These are phyloP conservation scores for Fusarium falciforme DNA, from an alignment of 2,329 filamentous ascomycete genomes.

Conservation along the genomic window DNA sequence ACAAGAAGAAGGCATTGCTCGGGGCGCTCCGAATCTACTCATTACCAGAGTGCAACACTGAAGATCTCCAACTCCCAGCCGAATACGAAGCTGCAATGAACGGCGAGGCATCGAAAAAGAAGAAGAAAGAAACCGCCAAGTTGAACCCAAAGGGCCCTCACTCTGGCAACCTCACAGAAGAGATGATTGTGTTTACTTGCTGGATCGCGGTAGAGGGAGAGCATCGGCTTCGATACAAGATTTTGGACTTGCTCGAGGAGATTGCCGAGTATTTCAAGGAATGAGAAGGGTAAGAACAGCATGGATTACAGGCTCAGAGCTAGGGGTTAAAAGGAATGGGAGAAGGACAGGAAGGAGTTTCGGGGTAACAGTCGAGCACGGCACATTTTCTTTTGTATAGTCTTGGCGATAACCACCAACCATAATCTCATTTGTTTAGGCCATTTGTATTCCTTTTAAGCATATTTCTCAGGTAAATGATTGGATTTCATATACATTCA, in stretches of 20 bases:
- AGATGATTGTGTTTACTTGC: constrained; percentile 13
- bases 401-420: too few species aligned
- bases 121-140: neutral
- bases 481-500: too few species aligned
- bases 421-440: too few species aligned
- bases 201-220: constrained; percentile 20
- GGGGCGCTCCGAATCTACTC: constrained; percentile 8
- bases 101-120: neutral
- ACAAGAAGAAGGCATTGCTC: constrained; percentile 6
- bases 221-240: constrained; percentile 19
- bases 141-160: neutral
- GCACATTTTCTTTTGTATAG: neutral
- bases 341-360: neutral
- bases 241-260: constrained; percentile 15
- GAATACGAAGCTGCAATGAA: neutral
- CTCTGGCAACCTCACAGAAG: constrained; percentile 7
- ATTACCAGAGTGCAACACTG: neutral
- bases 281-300: neutral
- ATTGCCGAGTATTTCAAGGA: constrained; percentile 14
- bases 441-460: too few species aligned
- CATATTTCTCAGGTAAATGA: too few species aligned
- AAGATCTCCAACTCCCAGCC: neutral
- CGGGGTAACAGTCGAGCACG: neutral
- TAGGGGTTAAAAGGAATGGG: neutral
- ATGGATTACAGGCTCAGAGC: neutral